Base-by-base conservation (phyloP, 345 rosid species). In the Euphorbia lathyris region DNA sequence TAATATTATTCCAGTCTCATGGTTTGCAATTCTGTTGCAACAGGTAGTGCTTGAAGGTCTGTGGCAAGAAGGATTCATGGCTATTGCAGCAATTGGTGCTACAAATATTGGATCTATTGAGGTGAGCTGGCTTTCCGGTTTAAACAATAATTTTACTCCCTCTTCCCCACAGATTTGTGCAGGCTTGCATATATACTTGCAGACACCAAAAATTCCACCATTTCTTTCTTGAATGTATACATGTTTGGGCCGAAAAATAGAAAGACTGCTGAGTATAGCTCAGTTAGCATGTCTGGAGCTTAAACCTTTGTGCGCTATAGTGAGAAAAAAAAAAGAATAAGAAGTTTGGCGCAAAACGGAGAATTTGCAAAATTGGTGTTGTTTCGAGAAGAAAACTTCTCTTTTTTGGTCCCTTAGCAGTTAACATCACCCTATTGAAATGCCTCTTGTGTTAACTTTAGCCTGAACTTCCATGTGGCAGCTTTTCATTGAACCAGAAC, bases 21-120 rank as follows among this genome's bases (percentile, higher is more conserved):
- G 1, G 17, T 27, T 38, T 57, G 25, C 60, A 13, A 65, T 55
- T 65, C 38, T 36, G 29, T 48, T 59, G 30, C 32, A 58, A 53
- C 81, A 95, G 99, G 97, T 90, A 75, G 97, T 95, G 56, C 97
- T 95, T 61, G 97, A 90, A 80, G 99, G 99, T 79, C 17, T 64
- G 43, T 92, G 97, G 99, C 81, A 86, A 80, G 84, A 86, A 82
- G 97, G 97, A 27, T 90, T 79, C 76, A 83, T 95, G 96, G 96
- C 97, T 45, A 83, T 95, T 67, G 97, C 92, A 56, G 99, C 97
- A 34, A 76, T 95, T 68, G 99, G 99, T 66, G 97, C 97, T 16
- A 95, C 97, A 60, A 95, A 86, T 81, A 86, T 92, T 76, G 99
- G 99, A 38, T 95, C 99, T 5, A 92, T 95, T 72, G 87, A 95